Conservation (phyloP, 176 grass and related monocot species). For the Puya raimondii region DNA sequence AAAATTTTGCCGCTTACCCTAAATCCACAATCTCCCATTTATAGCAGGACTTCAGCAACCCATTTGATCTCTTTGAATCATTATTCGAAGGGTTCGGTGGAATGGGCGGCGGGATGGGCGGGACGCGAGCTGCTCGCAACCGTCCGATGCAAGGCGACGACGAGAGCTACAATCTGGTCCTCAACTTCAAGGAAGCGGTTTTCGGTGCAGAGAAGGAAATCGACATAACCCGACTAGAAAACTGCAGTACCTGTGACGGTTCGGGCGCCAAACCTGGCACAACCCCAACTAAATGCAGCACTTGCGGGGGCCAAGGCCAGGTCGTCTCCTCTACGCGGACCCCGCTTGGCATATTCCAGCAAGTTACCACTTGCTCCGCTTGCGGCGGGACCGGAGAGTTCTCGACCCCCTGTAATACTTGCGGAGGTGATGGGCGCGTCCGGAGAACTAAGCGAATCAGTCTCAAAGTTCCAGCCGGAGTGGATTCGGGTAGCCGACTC, state of each 20-base stretch:
- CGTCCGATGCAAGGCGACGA: constrained; percentile 93
- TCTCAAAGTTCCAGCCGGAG: constrained; percentile 87
- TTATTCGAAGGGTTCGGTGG: constrained; percentile 93
- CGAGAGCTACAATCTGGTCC: constrained; percentile 74
- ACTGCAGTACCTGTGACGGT: constrained; percentile 78
- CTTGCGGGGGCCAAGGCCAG: constrained; percentile 92
- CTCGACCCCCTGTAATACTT: constrained; percentile 78
- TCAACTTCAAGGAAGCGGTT: constrained; percentile 93
- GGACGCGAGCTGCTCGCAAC: constrained; percentile 62
- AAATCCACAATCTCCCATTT: constrained; percentile 21
- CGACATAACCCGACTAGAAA: constrained; percentile 72
- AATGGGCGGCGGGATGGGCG: constrained; percentile 82
- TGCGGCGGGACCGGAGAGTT: constrained; percentile 83
- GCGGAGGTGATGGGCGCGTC: constrained; percentile 79
- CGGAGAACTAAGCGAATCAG: constrained; percentile 89
- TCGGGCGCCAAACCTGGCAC: constrained; percentile 85
- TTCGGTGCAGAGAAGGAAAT: constrained; percentile 97
- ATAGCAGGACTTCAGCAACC: constrained; percentile 82
- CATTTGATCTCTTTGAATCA: constrained; percentile 95
- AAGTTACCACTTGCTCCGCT: constrained; percentile 83
- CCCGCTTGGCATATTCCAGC: constrained; percentile 95
- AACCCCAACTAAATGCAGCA: constrained; percentile 62
- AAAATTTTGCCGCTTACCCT: background rate
- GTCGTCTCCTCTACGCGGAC: constrained; percentile 82
- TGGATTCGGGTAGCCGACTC: constrained; percentile 89